Evolutionary conservation across 371 early-diverging fungal species (phyloP), one percentile per base, ranked within the genome.

Genomic region (Actinomucor elegans): DNA sequence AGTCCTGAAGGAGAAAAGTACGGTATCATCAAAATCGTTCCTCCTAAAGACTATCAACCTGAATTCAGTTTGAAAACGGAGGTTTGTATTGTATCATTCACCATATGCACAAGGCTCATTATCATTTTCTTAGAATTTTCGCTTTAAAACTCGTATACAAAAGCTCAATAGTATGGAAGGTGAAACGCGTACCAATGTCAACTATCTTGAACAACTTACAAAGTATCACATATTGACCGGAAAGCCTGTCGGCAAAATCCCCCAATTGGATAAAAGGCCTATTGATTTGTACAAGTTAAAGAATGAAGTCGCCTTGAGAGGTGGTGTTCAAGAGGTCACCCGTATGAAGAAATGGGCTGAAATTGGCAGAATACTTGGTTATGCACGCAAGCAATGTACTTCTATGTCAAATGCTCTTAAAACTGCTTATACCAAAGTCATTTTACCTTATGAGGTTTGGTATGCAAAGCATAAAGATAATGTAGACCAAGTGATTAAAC

Each of bases 11-110:
- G 88, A 35, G 93, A 93, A 67, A 55, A 80, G 53, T 84, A 83
- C 28, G 98, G 98, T 20, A 88, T 97, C 55, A 84, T 89, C 60
- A 98, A 98, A 72, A 89, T 98, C 56, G 83, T 95, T 29, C 98
- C 98, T 37, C 97, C 98, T 8, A 61, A 58, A 20, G 81, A 78
- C 17, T 98, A 94, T 86, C 79, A 80, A 28, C 93, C 94, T 43
- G 81, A 81, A 9, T 96, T 96, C 73, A 71, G 86, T 21, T 67
- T 96, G 37, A 92, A 97, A 52, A 87, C 90, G 29, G 78, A 91
- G 85, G 94, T 92, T 46, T 46, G 32, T 31, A n/a, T n/a, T n/a
- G n/a, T 20, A 3, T 18, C 15, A 42, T 36, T 50, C 42, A 24
- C 33, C 27, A 17, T 18, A 31, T 15, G 28, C 7, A 31, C 35